Evolutionary conservation across 2,329 filamentous ascomycete species (phyloP), one percentile per base, ranked within the genome.

Genomic region (Exophiala phaeomuriformis): DNA sequence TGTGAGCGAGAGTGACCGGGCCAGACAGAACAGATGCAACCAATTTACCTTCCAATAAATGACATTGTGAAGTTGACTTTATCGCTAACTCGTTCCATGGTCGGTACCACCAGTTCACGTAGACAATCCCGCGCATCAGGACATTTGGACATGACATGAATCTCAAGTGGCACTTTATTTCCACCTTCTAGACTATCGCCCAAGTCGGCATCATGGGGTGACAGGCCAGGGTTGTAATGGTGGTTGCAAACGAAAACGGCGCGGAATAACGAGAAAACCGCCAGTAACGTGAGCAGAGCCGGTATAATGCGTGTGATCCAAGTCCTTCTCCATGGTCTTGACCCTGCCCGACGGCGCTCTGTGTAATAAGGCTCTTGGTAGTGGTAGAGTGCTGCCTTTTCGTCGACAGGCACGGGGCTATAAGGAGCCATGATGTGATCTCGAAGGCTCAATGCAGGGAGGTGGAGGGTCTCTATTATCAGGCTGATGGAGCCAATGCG

Each of bases 121-220:
- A 98, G 75, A 65, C 91, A 96, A 66, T 88, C 85, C 68, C 78
- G 79, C 1, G 93, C 90, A 70, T 98, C 93, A 0, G 91, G 90
- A 65, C 93, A 98, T 77, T 97, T 96, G 72, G 84, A 88, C 85
- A 97, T 98, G 64, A 97, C 93, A 69, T 97, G 91, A 52, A 89
- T 88, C 69, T 98, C 93, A 1, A 98, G 72, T 3, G 89, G 86
- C 3, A 97, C 85, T 53, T 56, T 64, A 44, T 46, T 33, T 44
- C 32, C 31, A 4, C 33, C 31, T 33, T 53, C 57, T 37, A 29
- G 31, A 9, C 59, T 47, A 19, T 53, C 46, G 4, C 35, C 10
- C 8, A 27, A 9, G n/a, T 33, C 39, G 8, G 27, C 6, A 3
- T 28, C 9, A n/a, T 27, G 12, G 3, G 31, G n/a, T 5, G 46